Base-by-base conservation (phyloP, 1,284 basidiomycete genomes). In the Austroboletus novae-zelandiae region DNA sequence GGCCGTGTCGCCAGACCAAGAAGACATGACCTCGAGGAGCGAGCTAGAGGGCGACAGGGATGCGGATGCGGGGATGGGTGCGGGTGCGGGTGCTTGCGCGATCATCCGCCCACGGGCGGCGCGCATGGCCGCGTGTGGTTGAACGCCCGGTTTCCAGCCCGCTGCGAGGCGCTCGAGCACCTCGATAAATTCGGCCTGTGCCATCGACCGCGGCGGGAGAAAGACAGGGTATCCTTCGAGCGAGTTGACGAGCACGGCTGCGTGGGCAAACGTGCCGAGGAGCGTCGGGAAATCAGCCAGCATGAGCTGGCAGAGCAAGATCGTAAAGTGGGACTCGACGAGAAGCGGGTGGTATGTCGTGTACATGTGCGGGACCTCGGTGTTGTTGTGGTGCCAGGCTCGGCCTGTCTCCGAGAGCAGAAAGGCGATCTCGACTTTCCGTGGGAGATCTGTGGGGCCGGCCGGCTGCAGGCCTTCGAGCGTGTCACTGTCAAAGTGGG, bases 331-430 rank as follows among this genome's bases (percentile, higher is more conserved):
- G 7, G 89, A 83, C 65, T 93, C 90, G 51, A 91, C 84, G 44
- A 92, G 78, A 32, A 92, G 75, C 9, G 90, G 90, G 59, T 93
- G 90, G 62, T 92, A 93, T 1, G 89, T 90, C 48, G 90, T 89
- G 70, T 89, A 86, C 61, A 79, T 76, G 25, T 81, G 66, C 1
- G 79, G 76, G 7, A 65, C 71, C 52, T 43, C 72, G 61, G 40
- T 63, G 52, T 54, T 55, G 55, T 5, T 4, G 23, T 15, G 36
- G 64, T 35, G 59, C 30, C n/a, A 68, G 51, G 7, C 71, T 73
- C 52, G 35, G 51, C 65, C 53, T 78, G 79, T 74, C 61, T 89
- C 87, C 7, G 81, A 78, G 44, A 89, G 74, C 15, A 78, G 64
- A 66, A 85, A 87, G 1, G 88, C 86, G 45, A 80, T 76, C 53